Percentiles rank a stretch among this genome's conserved stretches.
Evolutionary conservation across 192 early-diverging fungal genomes (phyloP).

Genomic region (Piromyces finnis): DNA sequence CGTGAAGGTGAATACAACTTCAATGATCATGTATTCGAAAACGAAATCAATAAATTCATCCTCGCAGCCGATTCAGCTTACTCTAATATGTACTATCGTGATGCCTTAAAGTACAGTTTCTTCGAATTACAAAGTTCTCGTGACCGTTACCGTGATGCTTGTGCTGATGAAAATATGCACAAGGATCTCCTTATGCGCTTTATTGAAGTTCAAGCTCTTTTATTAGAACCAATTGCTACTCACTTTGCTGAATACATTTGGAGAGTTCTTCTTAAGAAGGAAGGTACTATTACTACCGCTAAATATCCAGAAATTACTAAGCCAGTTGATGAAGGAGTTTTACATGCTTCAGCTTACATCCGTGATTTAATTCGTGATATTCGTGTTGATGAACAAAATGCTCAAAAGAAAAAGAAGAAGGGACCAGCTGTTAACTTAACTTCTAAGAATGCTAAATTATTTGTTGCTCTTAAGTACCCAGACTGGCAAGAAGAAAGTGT

Average conservation of each 20-base stretch:
- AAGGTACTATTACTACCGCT: neutral
- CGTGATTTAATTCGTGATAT: slow-evolving; percentile 51
- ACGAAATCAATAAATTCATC: slow-evolving; percentile 66
- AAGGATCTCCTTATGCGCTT: slow-evolving; percentile 61
- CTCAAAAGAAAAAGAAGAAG: slow-evolving; percentile 64
- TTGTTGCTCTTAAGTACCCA: slow-evolving; percentile 68
- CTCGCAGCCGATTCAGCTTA: slow-evolving; percentile 52
- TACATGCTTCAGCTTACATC: slow-evolving; percentile 64
- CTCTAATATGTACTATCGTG: slow-evolving; percentile 65
- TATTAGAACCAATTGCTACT: slow-evolving; percentile 74
- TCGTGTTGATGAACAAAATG: slow-evolving; percentile 57
- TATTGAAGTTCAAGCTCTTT: slow-evolving; percentile 66
- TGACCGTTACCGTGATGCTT: slow-evolving; percentile 74
- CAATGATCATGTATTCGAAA: slow-evolving; percentile 80
- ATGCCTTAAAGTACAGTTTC: slow-evolving; percentile 77
- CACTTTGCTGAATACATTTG: slow-evolving; percentile 93
- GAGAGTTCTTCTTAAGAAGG: slow-evolving; percentile 57
- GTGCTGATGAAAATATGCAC: slow-evolving; percentile 66
- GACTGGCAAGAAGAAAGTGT: slow-evolving; percentile 73
- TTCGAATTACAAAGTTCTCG: slow-evolving; percentile 76
- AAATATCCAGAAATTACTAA: slow-evolving; percentile 24
- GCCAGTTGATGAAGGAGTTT: slow-evolving; percentile 45
- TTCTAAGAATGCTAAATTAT: slow-evolving; percentile 27
- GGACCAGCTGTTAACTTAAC: slow-evolving; percentile 21
- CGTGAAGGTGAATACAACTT: slow-evolving; percentile 39